A percentile compares a stretch with the other conserved stretches of the same genome.
Evolutionary conservation across 768 basidiomycete species (phyloP).

Genomic region (Tubosaeta brunneosetosa): DNA sequence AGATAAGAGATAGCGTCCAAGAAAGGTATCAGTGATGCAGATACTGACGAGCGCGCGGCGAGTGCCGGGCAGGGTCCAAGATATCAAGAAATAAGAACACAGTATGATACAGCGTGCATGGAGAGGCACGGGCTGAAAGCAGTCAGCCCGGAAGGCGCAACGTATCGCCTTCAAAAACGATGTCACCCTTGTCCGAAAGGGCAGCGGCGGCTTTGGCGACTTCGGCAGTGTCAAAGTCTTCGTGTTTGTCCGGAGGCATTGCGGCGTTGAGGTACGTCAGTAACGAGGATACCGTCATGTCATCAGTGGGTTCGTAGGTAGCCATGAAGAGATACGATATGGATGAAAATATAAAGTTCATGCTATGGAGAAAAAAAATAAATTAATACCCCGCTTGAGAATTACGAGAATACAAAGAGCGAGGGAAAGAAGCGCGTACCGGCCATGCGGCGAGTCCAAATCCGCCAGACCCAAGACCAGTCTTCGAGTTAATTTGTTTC

Average conservation of each 20-base stretch:
- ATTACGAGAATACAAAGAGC: not conserved
- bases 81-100: slow-evolving; percentile 17
- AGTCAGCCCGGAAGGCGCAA: slow-evolving; percentile 26
- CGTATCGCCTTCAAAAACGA: slow-evolving; percentile 50
- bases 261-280: slow-evolving; percentile 72
- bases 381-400: slow-evolving; percentile 4
- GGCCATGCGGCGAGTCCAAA: slow-evolving; percentile 53
- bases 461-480: slow-evolving; percentile 44
- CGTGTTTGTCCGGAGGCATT: slow-evolving; percentile 72
- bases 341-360: slow-evolving; percentile 56
- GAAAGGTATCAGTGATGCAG: slow-evolving; percentile 11
- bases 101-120: slow-evolving; percentile 13
- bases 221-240: slow-evolving; percentile 76
- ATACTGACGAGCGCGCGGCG: not conserved
- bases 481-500: slow-evolving; percentile 24
- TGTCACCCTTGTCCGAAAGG: slow-evolving; percentile 43
- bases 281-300: slow-evolving; percentile 64
- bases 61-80: slow-evolving; percentile 14
- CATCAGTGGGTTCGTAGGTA: slow-evolving; percentile 63
- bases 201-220: slow-evolving; percentile 48
- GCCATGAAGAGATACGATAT: slow-evolving; percentile 61
- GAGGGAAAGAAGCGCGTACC: slow-evolving; percentile 40
- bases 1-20: slow-evolving; percentile 19
- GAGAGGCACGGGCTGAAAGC: not conserved
- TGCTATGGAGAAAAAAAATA: slow-evolving; percentile 31